These are phyloP conservation scores for Raphanus sativus DNA, from an alignment of 345 rosid species.

Conservation along the genomic window DNA sequence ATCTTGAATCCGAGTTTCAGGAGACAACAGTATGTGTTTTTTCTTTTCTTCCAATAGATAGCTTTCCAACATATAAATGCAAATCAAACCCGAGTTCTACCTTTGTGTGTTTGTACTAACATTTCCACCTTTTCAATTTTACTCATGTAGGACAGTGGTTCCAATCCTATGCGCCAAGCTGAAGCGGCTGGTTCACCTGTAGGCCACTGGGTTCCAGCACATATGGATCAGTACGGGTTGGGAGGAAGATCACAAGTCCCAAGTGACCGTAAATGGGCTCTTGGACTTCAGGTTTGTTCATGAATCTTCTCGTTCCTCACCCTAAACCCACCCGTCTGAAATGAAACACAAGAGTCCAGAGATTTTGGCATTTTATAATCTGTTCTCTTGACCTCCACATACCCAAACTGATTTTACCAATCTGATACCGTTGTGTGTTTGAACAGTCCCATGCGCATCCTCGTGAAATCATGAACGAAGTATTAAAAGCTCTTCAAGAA, in stretches of 20 bases:
- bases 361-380: background rate
- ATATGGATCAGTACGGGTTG: slow-evolving; percentile 67
- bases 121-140: background rate
- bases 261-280: slow-evolving; percentile 83
- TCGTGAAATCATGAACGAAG: slow-evolving; percentile 82
- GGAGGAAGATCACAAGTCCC: slow-evolving; percentile 60
- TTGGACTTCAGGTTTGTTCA: slow-evolving; percentile 84
- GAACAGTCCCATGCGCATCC: slow-evolving; percentile 84
- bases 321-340: background rate
- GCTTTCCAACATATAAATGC: background rate
- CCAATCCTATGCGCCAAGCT: slow-evolving; percentile 56
- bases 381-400: background rate
- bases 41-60: background rate
- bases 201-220: slow-evolving; percentile 61
- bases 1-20: slow-evolving; percentile 79
- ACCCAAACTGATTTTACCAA: background rate
- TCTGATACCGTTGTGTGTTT: slow-evolving; percentile 12
- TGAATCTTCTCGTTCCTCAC: background rate
- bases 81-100: background rate
- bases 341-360: too few relatives aligned
- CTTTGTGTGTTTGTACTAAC: background rate
- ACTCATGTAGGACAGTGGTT: slow-evolving; percentile 58
- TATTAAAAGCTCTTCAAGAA: slow-evolving; percentile 78
- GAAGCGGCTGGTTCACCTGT: slow-evolving; percentile 60
- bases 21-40: slow-evolving; percentile 58